A percentile compares a stretch with the other conserved stretches of the same genome.
phyloP scores from a whole-genome alignment of 495 filamentous ascomycete species.

The Penicillium crystallinum region DNA sequence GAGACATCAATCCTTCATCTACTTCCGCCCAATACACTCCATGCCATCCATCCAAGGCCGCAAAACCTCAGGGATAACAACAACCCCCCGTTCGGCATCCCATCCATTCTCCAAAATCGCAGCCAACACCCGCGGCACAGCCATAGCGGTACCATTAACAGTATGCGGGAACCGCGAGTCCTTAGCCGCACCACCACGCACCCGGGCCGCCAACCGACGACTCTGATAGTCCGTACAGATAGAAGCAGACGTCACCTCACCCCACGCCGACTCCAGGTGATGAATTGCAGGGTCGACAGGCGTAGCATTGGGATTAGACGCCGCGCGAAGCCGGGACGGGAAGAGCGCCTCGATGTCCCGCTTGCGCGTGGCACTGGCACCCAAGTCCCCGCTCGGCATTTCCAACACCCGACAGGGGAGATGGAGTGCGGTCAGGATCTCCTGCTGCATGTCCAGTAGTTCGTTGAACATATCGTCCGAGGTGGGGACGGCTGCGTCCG shows the following conservation, averaged over 20 bases:
- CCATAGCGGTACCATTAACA: slow-evolving; percentile 90
- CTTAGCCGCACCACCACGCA: slow-evolving; percentile 41
- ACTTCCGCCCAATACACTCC: slow-evolving; percentile 50
- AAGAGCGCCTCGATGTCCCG: slow-evolving; percentile 92
- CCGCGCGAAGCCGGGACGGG: slow-evolving; percentile 59
- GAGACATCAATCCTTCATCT: not conserved
- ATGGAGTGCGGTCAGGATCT: slow-evolving; percentile 67
- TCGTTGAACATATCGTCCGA: slow-evolving; percentile 66
- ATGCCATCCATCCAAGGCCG: slow-evolving; percentile 76
- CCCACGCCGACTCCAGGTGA: slow-evolving; percentile 73
- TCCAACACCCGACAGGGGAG: slow-evolving; percentile 87
- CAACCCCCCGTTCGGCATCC: slow-evolving; percentile 55
- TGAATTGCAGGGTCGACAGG: slow-evolving; percentile 5
- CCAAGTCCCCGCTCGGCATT: slow-evolving; percentile 85
- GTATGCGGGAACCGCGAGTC: slow-evolving; percentile 68
- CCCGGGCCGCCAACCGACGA: slow-evolving; percentile 68
- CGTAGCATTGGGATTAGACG: slow-evolving; percentile 1
- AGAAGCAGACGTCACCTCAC: slow-evolving; percentile 85
- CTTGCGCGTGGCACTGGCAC: slow-evolving; percentile 80
- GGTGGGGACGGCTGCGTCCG: slow-evolving; percentile 28
- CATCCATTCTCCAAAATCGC: slow-evolving; percentile 93
- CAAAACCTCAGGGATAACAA: slow-evolving; percentile 74
- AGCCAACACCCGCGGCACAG: slow-evolving; percentile 82
- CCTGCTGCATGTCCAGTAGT: slow-evolving; percentile 78
- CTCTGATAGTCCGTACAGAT: slow-evolving; percentile 95